Base-by-base conservation (phyloP, 1,284 basidiomycete species). In the Bjerkandera adusta region DNA sequence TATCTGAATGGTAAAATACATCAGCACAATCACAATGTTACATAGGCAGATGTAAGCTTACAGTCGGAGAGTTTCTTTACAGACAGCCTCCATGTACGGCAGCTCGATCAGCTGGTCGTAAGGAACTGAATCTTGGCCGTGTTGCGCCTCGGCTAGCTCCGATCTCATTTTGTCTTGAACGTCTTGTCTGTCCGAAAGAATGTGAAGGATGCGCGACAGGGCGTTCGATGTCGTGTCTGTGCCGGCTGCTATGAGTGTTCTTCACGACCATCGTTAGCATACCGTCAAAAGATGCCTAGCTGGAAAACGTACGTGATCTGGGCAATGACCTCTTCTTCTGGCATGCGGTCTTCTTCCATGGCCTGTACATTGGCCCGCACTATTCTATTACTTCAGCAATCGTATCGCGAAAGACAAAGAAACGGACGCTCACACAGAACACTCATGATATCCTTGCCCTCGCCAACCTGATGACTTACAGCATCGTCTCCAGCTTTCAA, bases 361-460 rank as follows among this genome's bases (percentile, higher is more conserved):
- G 62, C 57, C 3, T 49, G 33, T 46, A 55, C 53, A 43, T 64
- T 64, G 20, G 57, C 64, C 32, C 48, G 55, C 4, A 66, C 63
- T 56, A 50, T 12, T 25, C 5, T 7, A 13, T 29, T 21, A 25
- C 36, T n/a, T 29, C 25, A 18, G 26, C 35, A 32, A 39, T 13
- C 30, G 33, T 10, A 33, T 21, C 26, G 24, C 18, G 30, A 33
- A 30, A 32, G n/a, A n/a, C n/a, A n/a, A n/a, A n/a, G n/a, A n/a
- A n/a, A n/a, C n/a, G 5, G 1, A 8, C 18, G 61, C 73, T 57
- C 32, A 77, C 66, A 45, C 3, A 66, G 46, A n/a, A 76, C 64
- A 44, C 71, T 74, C 54, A 75, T 68, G 37, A 76, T 61, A 52
- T 77, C 75, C 48, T 69, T 71, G 5, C 70, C 72, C 39, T 66